Evolutionary conservation across 192 early-diverging fungal species (phyloP), one percentile per base, ranked within the genome.

Genomic region (Backusella circina): DNA sequence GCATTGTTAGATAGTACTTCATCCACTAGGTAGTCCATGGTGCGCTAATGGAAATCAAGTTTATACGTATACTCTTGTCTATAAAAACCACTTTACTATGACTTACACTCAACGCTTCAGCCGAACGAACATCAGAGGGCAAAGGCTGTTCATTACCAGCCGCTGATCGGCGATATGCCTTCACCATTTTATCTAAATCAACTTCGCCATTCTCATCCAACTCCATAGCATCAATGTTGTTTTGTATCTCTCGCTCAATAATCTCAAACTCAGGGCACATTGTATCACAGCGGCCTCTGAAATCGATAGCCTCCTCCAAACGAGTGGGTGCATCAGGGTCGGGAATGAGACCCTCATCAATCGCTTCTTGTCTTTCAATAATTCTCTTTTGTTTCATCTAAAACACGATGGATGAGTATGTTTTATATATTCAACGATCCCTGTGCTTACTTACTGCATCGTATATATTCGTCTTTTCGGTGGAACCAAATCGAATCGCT

Each of bases 221-320:
- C 76, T 98, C 95, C 71, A 94, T 90, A 26, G 80, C 75, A 71
- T 91, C 89, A 38, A 97, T 72, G 50, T 83, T 87, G 70, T 93
- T 90, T 61, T 93, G 91, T 61, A 88, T 87, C 67, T 95, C 92
- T 32, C 96, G 86, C 71, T 97, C 95, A 64, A 93, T 85, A 16
- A 93, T 86, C 82, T 98, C 96, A 76, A 90, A 96, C 75, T 90
- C 90, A 0, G 96, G 94, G 80, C 95, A 96, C 95, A 97, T 98
- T 31, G 92, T 89, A 75, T 80, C 75, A 68, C 96, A 98, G 1
- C 93, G 93, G 12, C 94, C 95, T 18, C 90, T 80, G 66, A 98
- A 88, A 7, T 80, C 73, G 26, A 90, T 83, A 1, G 95, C 95
- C 32, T 94, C 90, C 35, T 88, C 82, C 37, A 95, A 80, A 3